These are phyloP conservation scores for Phytophthora pistaciae DNA, from an alignment of 352 stramenopile species.

Conservation along the genomic window DNA sequence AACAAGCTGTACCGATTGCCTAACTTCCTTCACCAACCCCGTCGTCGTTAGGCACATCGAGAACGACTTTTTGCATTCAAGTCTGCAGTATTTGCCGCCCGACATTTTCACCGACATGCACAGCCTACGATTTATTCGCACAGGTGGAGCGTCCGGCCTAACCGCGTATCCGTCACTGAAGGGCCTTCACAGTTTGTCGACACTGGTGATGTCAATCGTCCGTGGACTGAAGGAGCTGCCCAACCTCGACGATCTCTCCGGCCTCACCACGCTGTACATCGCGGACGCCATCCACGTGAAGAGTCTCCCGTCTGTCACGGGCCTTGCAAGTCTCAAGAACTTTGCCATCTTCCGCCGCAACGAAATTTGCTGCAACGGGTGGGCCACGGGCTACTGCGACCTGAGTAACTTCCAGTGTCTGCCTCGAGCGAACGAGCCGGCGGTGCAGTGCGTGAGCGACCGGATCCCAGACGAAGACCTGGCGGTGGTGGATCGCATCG, in stretches of 20 bases:
- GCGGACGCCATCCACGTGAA: slow-evolving; percentile 38
- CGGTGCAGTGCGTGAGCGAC: slow-evolving; percentile 31
- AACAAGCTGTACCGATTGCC: background rate
- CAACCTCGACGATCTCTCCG: slow-evolving; percentile 35
- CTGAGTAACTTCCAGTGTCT: slow-evolving; percentile 43
- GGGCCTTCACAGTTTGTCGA: slow-evolving; percentile 41
- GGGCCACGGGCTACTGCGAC: slow-evolving; percentile 35
- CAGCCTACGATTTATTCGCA: slow-evolving; percentile 48
- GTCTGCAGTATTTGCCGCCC: slow-evolving; percentile 34
- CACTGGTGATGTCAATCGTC: slow-evolving; percentile 34
- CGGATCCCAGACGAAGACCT: slow-evolving; percentile 33
- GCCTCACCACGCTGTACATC: slow-evolving; percentile 33
- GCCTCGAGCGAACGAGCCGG: slow-evolving; percentile 24
- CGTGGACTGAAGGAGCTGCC: slow-evolving; percentile 37
- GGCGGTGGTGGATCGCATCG: slow-evolving; percentile 13
- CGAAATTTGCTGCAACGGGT: slow-evolving; percentile 53
- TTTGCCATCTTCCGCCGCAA: slow-evolving; percentile 45
- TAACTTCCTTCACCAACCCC: background rate
- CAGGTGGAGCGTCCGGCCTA: slow-evolving; percentile 33
- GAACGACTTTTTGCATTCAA: slow-evolving; percentile 44
- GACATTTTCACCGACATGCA: slow-evolving; percentile 52
- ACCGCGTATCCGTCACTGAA: slow-evolving; percentile 44
- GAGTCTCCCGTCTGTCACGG: slow-evolving; percentile 28
- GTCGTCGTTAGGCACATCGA: slow-evolving; percentile 34
- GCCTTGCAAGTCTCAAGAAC: slow-evolving; percentile 29